These are phyloP conservation scores for Rhynchosporium agropyri DNA, from an alignment of 2,329 filamentous ascomycete genomes.

Conservation along the genomic window DNA sequence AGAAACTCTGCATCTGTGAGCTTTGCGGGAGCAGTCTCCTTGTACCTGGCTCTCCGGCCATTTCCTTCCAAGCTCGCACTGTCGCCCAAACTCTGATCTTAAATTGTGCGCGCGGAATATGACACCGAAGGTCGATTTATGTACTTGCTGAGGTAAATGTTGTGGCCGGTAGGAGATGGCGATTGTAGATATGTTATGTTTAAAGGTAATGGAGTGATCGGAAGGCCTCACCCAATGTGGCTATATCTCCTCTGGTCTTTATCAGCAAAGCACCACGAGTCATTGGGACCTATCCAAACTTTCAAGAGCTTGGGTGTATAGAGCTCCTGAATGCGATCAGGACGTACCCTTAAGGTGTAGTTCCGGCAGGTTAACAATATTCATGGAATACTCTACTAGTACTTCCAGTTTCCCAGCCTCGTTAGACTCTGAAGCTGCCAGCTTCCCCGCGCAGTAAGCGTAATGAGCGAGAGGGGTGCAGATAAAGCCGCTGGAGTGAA, in stretches of 20 bases:
- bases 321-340: constrained; percentile 36
- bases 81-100: not conserved
- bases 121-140: constrained; percentile 10
- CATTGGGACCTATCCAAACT: constrained; percentile 30
- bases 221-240: constrained; percentile 27
- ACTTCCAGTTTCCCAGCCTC: constrained; percentile 22
- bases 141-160: not conserved
- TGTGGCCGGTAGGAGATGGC: constrained; percentile 25
- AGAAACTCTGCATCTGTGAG: constrained; percentile 73
- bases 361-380: constrained; percentile 24
- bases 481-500: constrained; percentile 19
- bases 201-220: constrained; percentile 31
- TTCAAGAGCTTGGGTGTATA: constrained; percentile 28
- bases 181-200: constrained; percentile 32
- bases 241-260: constrained; percentile 31
- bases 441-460: constrained; percentile 33
- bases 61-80: constrained; percentile 42
- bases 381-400: constrained; percentile 11
- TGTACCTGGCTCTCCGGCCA: constrained; percentile 65
- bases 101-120: not conserved
- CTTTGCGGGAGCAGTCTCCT: constrained; percentile 68
- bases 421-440: constrained; percentile 24
- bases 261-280: constrained; percentile 37
- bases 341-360: constrained; percentile 34
- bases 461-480: constrained; percentile 32